Base-by-base conservation (phyloP, 1,284 basidiomycete species). In the Sphagnurus paluster region DNA sequence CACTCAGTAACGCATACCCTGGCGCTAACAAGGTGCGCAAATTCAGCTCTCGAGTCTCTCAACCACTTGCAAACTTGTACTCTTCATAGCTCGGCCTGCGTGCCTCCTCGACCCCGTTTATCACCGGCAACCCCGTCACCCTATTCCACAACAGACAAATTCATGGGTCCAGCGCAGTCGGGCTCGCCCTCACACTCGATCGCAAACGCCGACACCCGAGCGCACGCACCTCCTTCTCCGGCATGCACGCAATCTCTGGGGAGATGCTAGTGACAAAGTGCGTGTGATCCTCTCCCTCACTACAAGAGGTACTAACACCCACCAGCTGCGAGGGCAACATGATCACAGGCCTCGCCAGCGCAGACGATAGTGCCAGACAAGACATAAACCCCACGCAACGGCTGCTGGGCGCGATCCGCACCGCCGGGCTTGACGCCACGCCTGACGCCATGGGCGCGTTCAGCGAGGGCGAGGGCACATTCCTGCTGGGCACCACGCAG, bases 81-180 rank as follows among this genome's bases (percentile, higher is more conserved):
- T n/a, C 8, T n/a, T 42, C 44, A 29, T 48, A 90, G 83, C 65
- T 90, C 28, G 90, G 90, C 11, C 71, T 93, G 16, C 64, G 88
- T 10, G 85, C 84, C 0, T 76, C 90, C 0, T 85, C 87, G 0
- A 95, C 93, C 0, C 91, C 92, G 0, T 95, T 95, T 63, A 71
- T 92, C 16, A 94, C 90, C 0, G 90, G 89, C 8, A 72, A 86
- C 16, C 86, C 87, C 1, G 80, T 87, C 39, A 94, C 92, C 0
- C 68, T 95, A 2, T 83, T 93, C 54, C 67, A 79, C 52, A 79
- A 83, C 42, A 68, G 70, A 23, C 59, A 72, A 2, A 75, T 90
- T 17, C 65, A 78, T 52, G 79, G 77, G 0, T 67, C 77, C 1
- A 93, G 93, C 4, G 84, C 88, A 0, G 79, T 95, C 2, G 91